These are phyloP conservation scores for Hypoxylon sp. DNA, from an alignment of 2,329 filamentous ascomycete species.

Conservation along the genomic window DNA sequence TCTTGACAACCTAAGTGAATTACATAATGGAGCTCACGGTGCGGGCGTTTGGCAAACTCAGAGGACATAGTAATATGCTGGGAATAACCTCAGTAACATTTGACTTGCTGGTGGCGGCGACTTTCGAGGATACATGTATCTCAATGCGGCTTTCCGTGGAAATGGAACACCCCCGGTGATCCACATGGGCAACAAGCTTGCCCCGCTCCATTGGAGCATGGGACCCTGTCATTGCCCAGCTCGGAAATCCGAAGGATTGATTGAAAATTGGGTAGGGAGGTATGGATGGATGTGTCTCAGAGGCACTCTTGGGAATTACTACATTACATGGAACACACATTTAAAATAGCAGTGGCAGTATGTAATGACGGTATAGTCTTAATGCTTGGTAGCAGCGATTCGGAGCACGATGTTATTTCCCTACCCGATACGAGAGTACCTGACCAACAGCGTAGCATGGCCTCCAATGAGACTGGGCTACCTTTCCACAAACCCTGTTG, in stretches of 20 bases:
- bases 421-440: too few species aligned
- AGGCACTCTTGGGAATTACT: not conserved
- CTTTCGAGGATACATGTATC: slow-evolving; percentile 9
- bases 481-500: slow-evolving; percentile 20
- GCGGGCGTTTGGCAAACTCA: not conserved
- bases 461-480: slow-evolving; percentile 26
- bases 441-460: slow-evolving; percentile 22
- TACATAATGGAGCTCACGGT: not conserved
- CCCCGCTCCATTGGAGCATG: slow-evolving; percentile 27
- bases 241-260: slow-evolving; percentile 33
- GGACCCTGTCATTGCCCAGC: slow-evolving; percentile 26
- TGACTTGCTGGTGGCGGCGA: slow-evolving; percentile 1
- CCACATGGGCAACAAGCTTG: slow-evolving; percentile 23
- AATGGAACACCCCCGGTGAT: slow-evolving; percentile 21
- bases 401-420: slow-evolving; percentile 19
- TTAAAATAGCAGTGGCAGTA: not conserved
- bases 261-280: slow-evolving; percentile 6
- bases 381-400: slow-evolving; percentile 8
- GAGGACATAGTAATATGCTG: slow-evolving; percentile 12
- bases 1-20: not conserved
- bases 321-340: not conserved
- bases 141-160: slow-evolving; percentile 25
- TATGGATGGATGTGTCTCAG: not conserved
- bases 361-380: slow-evolving; percentile 7
- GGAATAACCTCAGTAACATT: slow-evolving; percentile 33